Evolutionary conservation across 495 filamentous ascomycete genomes (phyloP).

Genomic region (Xylaria venustula): DNA sequence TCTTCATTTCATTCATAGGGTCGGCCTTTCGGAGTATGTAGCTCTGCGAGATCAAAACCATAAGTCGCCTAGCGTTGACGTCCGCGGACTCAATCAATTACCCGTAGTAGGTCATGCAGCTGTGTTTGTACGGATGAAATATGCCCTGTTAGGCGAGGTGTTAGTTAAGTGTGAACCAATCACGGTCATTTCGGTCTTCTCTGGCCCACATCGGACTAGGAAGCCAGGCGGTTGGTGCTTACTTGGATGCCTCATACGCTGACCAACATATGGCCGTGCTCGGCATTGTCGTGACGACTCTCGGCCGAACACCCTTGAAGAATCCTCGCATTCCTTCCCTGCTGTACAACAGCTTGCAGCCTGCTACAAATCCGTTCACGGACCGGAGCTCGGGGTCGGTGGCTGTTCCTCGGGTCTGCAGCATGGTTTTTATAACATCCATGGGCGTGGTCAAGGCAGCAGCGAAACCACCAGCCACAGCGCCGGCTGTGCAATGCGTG

Average conservation of each 20-base stretch:
- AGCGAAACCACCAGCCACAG: slow-evolving; percentile 87
- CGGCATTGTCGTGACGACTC: slow-evolving; percentile 95
- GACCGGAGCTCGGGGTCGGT: slow-evolving; percentile 79
- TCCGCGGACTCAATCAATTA: background rate
- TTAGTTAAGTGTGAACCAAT: slow-evolving; percentile 13
- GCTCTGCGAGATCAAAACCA: background rate
- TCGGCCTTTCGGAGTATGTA: background rate
- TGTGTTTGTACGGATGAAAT: slow-evolving; percentile 54
- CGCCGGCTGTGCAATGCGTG: slow-evolving; percentile 89
- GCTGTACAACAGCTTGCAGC: slow-evolving; percentile 77
- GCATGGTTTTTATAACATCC: slow-evolving; percentile 95
- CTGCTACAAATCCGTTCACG: slow-evolving; percentile 77
- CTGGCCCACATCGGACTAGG: background rate
- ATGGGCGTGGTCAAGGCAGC: slow-evolving; percentile 92
- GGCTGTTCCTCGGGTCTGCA: slow-evolving; percentile 87
- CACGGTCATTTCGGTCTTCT: background rate
- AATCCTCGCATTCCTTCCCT: slow-evolving; percentile 85
- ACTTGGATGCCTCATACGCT: slow-evolving; percentile 61
- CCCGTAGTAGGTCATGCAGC: slow-evolving; percentile 1
- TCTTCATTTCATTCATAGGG: background rate
- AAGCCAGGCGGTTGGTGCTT: slow-evolving; percentile 20
- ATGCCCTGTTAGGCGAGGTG: slow-evolving; percentile 42
- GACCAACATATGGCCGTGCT: slow-evolving; percentile 99
- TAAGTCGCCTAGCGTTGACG: background rate
- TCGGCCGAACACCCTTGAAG: slow-evolving; percentile 85